Evolutionary conservation across 1,139 yeast species (phyloP).

Genomic region (Trichomonascaceae sp.): DNA sequence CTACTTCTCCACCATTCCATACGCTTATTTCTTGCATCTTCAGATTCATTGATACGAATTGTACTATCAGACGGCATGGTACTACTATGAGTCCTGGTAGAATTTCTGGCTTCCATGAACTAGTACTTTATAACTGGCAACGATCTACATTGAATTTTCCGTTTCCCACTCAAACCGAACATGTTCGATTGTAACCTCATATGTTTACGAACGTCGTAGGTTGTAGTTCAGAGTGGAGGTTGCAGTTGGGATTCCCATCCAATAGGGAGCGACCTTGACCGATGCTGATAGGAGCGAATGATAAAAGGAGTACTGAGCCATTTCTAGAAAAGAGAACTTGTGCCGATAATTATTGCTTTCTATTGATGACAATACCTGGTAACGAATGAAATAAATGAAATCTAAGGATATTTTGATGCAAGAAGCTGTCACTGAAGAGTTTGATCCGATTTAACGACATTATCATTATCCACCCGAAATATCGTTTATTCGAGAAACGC

Average conservation of each 20-base stretch:
- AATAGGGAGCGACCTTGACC: not conserved
- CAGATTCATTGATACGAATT: constrained; percentile 19
- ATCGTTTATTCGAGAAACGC: no score
- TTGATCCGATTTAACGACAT: no score
- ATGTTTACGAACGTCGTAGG: not conserved
- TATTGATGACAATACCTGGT: no score
- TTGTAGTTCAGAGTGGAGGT: not conserved
- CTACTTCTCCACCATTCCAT: constrained; percentile 18
- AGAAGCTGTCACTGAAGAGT: no score
- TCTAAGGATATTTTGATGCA: no score
- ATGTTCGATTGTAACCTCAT: not conserved
- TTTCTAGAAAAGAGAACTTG: no score
- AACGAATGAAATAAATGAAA: no score
- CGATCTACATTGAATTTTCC: not conserved
- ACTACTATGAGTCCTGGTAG: constrained; percentile 11
- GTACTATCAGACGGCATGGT: constrained; percentile 21
- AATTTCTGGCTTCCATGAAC: not conserved
- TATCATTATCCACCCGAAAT: no score
- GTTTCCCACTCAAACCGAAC: not conserved
- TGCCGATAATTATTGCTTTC: not conserved
- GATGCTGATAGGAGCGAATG: not conserved
- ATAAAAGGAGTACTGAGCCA: not conserved
- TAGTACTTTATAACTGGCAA: not conserved
- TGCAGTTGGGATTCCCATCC: not conserved
- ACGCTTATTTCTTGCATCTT: constrained; percentile 15